A percentile compares a stretch with the other conserved stretches of the same genome.
phyloP scores from a whole-genome alignment of 345 rosid species.

The Odontarrhena argentea region DNA sequence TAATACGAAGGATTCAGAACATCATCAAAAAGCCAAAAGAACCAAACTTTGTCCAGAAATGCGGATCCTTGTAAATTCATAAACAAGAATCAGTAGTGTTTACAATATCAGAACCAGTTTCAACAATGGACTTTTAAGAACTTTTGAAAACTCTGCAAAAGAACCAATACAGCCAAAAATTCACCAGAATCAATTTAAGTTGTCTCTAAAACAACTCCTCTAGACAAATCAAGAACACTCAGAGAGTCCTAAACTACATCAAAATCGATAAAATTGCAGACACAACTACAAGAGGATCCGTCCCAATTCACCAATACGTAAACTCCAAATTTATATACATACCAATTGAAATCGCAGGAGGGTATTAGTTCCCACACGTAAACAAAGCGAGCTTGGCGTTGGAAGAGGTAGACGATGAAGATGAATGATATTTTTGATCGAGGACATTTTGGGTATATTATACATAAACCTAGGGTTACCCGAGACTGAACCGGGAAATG shows the following conservation, averaged over 20 bases:
- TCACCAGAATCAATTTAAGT: background rate
- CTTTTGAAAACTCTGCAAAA: background rate
- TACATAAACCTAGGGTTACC: background rate
- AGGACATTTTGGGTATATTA: background rate
- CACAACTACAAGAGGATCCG: background rate
- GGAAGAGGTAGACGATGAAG: background rate
- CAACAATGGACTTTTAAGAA: background rate
- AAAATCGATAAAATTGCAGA: conserved; percentile 3
- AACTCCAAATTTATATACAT: background rate
- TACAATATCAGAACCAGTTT: background rate
- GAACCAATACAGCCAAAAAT: background rate
- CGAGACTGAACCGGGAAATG: conserved; percentile 8
- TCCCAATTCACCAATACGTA: background rate
- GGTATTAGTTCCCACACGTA: conserved; percentile 1
- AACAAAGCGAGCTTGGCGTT: conserved; percentile 10
- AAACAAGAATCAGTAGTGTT: background rate
- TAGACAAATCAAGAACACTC: background rate
- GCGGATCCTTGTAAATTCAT: background rate
- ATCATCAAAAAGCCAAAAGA: background rate
- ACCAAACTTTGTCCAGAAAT: background rate
- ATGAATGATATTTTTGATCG: too few relatives aligned
- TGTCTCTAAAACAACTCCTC: background rate
- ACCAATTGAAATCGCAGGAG: conserved; percentile 23
- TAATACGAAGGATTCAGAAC: background rate
- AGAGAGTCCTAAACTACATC: background rate